Percentiles rank a stretch among this genome's conserved stretches.
Evolutionary conservation across 495 filamentous ascomycete species (phyloP).

Genomic region (Neurospora sp.): DNA sequence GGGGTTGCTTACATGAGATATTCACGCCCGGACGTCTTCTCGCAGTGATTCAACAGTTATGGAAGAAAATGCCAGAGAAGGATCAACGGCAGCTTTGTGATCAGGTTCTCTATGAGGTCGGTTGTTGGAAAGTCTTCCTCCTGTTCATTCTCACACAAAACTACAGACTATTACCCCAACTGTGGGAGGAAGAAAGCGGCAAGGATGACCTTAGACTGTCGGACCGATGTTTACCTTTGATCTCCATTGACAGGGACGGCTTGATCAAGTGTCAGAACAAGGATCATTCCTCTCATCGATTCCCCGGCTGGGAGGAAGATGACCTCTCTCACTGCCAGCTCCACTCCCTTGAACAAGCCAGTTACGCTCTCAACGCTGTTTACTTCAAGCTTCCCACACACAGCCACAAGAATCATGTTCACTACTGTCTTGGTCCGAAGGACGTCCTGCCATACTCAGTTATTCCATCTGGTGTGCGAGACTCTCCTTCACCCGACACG

Average conservation of each 20-base stretch:
- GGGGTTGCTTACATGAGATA: not conserved
- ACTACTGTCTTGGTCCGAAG: not conserved
- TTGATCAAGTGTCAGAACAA: not conserved
- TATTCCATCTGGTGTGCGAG: not conserved
- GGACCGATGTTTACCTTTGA: not conserved
- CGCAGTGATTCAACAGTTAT: accelerated
- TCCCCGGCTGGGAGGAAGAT: accelerated
- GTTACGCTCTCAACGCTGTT: not conserved
- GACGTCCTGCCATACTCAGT: not conserved
- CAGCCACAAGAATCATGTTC: not conserved
- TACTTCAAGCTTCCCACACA: not conserved
- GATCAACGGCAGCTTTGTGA: not conserved
- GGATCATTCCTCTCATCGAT: not conserved
- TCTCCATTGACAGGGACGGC: not conserved
- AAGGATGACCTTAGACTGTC: no score
- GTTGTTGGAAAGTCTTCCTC: not conserved
- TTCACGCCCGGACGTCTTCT: not conserved
- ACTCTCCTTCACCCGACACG: not conserved
- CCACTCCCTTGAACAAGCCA: not conserved
- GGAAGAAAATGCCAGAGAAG: not conserved
- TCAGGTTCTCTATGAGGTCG: not conserved
- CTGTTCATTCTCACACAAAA: no score
- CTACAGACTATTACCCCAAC: no score
- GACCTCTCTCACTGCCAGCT: accelerated
- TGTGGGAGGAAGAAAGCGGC: no score